Conservation (phyloP, 2,329 filamentous ascomycete genomes). For the Cercospora sp. region DNA sequence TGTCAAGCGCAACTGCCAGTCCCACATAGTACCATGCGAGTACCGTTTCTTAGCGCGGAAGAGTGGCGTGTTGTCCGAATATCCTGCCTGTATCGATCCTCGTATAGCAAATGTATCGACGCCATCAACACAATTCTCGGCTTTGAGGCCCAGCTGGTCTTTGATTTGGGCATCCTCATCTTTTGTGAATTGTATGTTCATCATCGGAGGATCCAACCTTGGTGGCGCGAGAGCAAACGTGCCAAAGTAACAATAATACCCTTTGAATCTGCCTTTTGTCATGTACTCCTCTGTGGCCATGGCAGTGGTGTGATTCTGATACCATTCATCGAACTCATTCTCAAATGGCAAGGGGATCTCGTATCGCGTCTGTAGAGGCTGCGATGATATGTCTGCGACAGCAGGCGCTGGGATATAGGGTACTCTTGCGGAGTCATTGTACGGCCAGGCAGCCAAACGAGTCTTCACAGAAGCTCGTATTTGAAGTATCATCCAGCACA, state of each 20-base stretch:
- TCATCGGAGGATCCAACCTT: slow-evolving; percentile 18
- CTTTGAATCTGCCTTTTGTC: slow-evolving; percentile 16
- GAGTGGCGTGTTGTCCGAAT: not conserved
- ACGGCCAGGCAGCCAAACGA: slow-evolving; percentile 10
- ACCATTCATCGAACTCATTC: slow-evolving; percentile 12
- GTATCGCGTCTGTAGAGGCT: not conserved
- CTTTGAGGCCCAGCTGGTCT: not conserved
- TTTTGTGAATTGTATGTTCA: slow-evolving; percentile 9
- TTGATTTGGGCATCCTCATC: not conserved
- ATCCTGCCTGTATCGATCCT: not conserved
- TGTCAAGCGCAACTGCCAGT: slow-evolving; percentile 17
- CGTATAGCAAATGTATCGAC: slow-evolving; percentile 9
- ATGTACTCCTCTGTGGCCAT: slow-evolving; percentile 6
- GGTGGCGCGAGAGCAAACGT: slow-evolving; percentile 5
- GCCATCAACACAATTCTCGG: slow-evolving; percentile 16
- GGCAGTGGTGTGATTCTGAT: slow-evolving; percentile 3
- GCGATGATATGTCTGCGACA: not conserved
- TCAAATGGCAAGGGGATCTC: slow-evolving; percentile 12
- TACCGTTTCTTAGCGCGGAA: slow-evolving; percentile 17
- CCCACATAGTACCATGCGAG: slow-evolving; percentile 4
- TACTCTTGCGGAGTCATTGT: slow-evolving; percentile 7
- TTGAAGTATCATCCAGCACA: slow-evolving; percentile 10
- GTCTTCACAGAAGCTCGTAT: slow-evolving; percentile 1
- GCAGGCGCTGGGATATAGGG: slow-evolving; percentile 10
- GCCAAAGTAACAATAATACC: slow-evolving; percentile 15